Conservation (phyloP, 2,329 filamentous ascomycete genomes). For the Sphaerostilbella broomeana region DNA sequence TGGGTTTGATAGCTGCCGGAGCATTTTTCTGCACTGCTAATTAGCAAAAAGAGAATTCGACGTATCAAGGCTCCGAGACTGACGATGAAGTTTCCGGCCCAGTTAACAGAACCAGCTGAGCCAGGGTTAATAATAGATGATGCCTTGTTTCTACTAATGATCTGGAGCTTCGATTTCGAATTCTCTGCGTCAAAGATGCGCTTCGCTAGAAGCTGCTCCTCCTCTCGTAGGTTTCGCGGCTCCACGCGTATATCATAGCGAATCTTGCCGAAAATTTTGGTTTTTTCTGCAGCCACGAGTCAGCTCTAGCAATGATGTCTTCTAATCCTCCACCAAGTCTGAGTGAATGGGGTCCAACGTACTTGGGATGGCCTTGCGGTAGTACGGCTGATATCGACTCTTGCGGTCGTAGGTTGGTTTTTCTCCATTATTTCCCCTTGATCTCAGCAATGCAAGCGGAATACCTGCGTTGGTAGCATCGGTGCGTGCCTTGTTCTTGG, state of each 20-base stretch:
- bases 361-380: constrained; percentile 70
- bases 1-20: constrained; percentile 43
- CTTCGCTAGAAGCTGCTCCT: constrained; percentile 55
- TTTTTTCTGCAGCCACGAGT: constrained; percentile 58
- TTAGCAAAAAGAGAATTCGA: constrained; percentile 13
- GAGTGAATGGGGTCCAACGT: constrained; percentile 26
- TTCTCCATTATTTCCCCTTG: constrained; percentile 20
- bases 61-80: neutral
- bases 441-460: constrained; percentile 47
- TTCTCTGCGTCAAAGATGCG: constrained; percentile 46
- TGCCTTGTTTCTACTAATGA: constrained; percentile 44
- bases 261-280: constrained; percentile 65
- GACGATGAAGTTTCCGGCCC: constrained; percentile 49
- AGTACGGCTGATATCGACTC: constrained; percentile 51
- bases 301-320: constrained; percentile 13
- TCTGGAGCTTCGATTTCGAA: constrained; percentile 43
- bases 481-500: constrained; percentile 45
- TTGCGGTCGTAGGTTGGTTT: constrained; percentile 41
- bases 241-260: constrained; percentile 70
- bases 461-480: constrained; percentile 53
- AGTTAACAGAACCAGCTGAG: constrained; percentile 30
- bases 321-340: neutral
- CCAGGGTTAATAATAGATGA: constrained; percentile 53
- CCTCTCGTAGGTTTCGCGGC: constrained; percentile 65
- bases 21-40: constrained; percentile 43